Base-by-base conservation (phyloP, 1,284 basidiomycete species). In the Cerrena zonata region DNA sequence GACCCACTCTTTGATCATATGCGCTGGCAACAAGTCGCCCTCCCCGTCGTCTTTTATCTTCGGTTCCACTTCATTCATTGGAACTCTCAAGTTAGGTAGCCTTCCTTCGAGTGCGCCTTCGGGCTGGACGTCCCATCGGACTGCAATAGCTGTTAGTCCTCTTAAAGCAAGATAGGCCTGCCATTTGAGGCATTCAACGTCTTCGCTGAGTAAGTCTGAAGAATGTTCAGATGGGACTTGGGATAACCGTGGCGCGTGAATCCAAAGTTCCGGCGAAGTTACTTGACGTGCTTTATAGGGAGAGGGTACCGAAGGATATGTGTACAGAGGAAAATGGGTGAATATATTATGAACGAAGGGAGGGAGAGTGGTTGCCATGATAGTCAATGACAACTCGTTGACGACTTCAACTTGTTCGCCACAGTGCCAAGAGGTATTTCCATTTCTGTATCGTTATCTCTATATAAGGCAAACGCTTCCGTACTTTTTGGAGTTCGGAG, bases 121-220 rank as follows among this genome's bases (percentile, higher is more conserved):
- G 18, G 77, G 69, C 13, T 76, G 64, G 27, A 90, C 71, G 62
- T 89, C 83, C 68, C 79, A 86, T 45, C 84, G 77, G 12, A 89
- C 67, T 23, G 66, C 66, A 45, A 88, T 66, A 57, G 67, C 59
- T 18, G 57, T 65, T 49, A 86, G 62, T 3, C 79, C 79, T 48
- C 84, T 78, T 15, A 91, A 75, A 2, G 87, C 85, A 52, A 91
- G 73, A 64, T 86, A 89, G 0, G 87, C 84, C 65, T 90, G 88
- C 87, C 87, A 90, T 68, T 88, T 89, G 59, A 91, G 75, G 65
- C 87, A 89, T 59, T 89, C 86, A 55, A 89, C 82, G 66, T 91
- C 88, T 48, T 73, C 66, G 64, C 85, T 88, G 55, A 90, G 75
- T 2, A 77, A 65, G 39, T 67, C 65, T 3, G 63, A 59, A 13